A percentile compares a stretch with the other conserved stretches of the same genome.
Evolutionary conservation across 2,329 filamentous ascomycete species (phyloP).

Genomic region (Monosporascus sp.): DNA sequence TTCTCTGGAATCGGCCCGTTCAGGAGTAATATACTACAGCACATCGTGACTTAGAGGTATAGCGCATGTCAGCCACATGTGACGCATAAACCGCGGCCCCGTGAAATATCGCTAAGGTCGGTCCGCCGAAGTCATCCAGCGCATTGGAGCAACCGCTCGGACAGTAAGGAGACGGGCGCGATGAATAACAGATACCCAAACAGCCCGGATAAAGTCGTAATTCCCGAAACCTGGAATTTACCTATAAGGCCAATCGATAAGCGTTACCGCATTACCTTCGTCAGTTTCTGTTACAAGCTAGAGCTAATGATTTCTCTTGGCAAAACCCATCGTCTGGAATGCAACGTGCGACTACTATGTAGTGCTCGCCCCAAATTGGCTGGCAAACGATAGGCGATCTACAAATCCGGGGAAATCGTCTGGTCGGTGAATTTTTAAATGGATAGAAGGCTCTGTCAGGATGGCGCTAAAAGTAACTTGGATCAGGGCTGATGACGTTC

Average conservation of each 20-base stretch:
- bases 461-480: background rate
- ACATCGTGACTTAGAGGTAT: background rate
- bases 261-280: background rate
- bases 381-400: background rate
- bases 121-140: too few relatives aligned
- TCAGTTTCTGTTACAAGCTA: background rate
- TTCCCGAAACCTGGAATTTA: background rate
- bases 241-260: background rate
- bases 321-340: too few relatives aligned
- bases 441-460: background rate
- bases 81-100: background rate
- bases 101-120: background rate
- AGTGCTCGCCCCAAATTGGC: background rate
- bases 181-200: background rate
- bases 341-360: too few relatives aligned
- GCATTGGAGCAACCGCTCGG: too few relatives aligned
- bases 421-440: background rate
- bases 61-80: background rate
- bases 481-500: background rate
- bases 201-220: background rate
- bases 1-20: conserved; percentile 7
- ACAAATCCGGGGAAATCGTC: background rate
- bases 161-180: background rate
- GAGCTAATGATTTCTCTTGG: background rate
- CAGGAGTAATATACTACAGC: conserved; percentile 10